Conservation (phyloP, 345 rosid species). For the Salix caprea region DNA sequence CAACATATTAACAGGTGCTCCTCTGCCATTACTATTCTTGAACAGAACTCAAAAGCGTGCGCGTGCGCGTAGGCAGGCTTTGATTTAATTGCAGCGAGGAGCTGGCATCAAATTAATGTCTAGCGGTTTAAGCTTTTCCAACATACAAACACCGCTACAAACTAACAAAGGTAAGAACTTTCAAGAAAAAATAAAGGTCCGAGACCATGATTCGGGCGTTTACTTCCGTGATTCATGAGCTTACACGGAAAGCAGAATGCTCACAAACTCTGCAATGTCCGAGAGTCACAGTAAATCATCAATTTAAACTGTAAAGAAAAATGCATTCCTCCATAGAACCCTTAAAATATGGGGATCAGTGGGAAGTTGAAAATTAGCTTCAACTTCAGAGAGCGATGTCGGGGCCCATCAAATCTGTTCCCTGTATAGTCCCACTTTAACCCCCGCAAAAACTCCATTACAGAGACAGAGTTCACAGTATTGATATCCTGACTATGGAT, state of each 20-base stretch:
- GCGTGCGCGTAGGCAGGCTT: not conserved
- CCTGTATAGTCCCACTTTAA: not conserved
- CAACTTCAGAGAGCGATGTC: not conserved
- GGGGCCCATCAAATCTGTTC: slow-evolving; percentile 1
- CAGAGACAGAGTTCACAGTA: not conserved
- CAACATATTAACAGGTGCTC: not conserved
- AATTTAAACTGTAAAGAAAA: not conserved
- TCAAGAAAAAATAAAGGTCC: not conserved
- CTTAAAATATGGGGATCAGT: slow-evolving; percentile 5
- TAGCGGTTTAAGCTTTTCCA: not conserved
- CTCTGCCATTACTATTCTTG: not conserved
- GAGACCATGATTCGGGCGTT: not conserved
- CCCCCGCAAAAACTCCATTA: not conserved
- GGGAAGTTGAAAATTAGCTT: slow-evolving; percentile 5
- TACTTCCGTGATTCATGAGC: slow-evolving; percentile 5
- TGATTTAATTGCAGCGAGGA: not conserved
- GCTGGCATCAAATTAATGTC: not conserved
- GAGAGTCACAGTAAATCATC: not conserved
- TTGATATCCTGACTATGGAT: not conserved
- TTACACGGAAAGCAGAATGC: slow-evolving; percentile 10
- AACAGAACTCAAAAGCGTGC: not conserved
- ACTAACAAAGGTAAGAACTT: not conserved
- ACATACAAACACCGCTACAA: not conserved
- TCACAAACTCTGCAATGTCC: not conserved
- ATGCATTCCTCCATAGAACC: not conserved